Evolutionary conservation across 2,329 filamentous ascomycete genomes (phyloP).

Genomic region (Colletotrichum limetticola): DNA sequence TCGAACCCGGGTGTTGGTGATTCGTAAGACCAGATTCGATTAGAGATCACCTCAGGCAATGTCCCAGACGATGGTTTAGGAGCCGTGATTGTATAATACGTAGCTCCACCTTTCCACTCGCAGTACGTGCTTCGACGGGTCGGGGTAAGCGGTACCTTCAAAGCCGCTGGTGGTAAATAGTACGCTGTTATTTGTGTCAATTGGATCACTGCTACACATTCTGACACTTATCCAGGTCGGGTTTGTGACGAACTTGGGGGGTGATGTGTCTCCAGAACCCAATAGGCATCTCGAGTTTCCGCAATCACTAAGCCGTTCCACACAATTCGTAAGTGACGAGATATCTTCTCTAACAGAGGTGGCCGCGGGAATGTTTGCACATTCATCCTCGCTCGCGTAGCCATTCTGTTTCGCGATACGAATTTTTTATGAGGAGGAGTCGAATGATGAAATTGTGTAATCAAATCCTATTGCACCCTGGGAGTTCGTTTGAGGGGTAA

Average conservation of each 20-base stretch:
- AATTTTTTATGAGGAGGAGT: background rate
- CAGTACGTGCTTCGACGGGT: constrained; percentile 60
- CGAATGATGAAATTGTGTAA: background rate
- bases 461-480: background rate
- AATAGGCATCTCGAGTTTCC: constrained; percentile 68
- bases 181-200: constrained; percentile 55
- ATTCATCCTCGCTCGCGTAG: constrained; percentile 53
- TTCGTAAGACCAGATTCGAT: constrained; percentile 70
- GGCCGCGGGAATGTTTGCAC: constrained; percentile 69
- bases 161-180: constrained; percentile 64
- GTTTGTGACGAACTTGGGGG: constrained; percentile 61
- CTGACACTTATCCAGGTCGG: background rate
- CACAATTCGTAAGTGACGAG: constrained; percentile 65
- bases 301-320: constrained; percentile 66
- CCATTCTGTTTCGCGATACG: background rate
- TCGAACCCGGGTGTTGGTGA: constrained; percentile 62
- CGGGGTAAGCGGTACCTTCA: constrained; percentile 58
- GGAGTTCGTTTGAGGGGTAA: background rate
- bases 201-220: background rate
- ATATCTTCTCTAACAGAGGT: constrained; percentile 64
- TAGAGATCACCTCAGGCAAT: constrained; percentile 51
- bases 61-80: constrained; percentile 44
- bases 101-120: constrained; percentile 71
- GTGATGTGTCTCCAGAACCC: constrained; percentile 72
- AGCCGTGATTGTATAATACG: constrained; percentile 63